A percentile compares a stretch with the other conserved stretches of the same genome.
Conservation (phyloP, 129 eudicot species). For the Rutidosis leptorrhynchoides region DNA sequence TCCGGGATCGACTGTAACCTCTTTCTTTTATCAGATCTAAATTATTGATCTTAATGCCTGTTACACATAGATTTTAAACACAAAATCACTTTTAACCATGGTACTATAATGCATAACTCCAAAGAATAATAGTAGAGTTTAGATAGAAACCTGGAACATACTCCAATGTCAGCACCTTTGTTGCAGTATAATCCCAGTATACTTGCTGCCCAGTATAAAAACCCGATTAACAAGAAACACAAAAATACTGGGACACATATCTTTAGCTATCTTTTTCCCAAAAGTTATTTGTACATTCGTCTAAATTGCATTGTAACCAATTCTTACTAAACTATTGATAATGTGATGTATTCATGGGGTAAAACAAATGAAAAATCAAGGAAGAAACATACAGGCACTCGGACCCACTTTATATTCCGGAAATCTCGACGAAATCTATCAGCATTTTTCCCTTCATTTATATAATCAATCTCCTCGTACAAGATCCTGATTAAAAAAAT, state of each 20-base stretch:
- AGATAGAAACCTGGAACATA: constrained; percentile 85
- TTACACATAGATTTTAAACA: constrained; percentile 14
- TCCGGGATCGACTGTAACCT: constrained; percentile 69
- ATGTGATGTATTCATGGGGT: not conserved
- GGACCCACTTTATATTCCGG: constrained; percentile 97
- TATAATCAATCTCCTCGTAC: constrained; percentile 94
- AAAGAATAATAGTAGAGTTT: constrained; percentile 3
- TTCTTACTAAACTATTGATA: not conserved
- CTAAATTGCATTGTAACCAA: constrained; percentile 7
- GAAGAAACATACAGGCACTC: constrained; percentile 92
- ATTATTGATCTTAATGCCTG: constrained; percentile 84
- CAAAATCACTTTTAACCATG: constrained; percentile 22
- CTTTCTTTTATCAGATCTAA: constrained; percentile 61
- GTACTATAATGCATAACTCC: not conserved
- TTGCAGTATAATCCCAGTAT: constrained; percentile 91
- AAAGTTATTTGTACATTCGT: constrained; percentile 3
- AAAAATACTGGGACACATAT: not conserved
- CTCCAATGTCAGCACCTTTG: constrained; percentile 93
- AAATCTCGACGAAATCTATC: constrained; percentile 96
- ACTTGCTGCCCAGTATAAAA: constrained; percentile 53
- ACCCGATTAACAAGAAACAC: not conserved
- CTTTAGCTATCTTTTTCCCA: not conserved
- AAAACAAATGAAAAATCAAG: constrained; percentile 10
- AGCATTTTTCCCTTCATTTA: constrained; percentile 98
- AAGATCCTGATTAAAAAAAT: constrained; percentile 55